Evolutionary conservation across 1,284 basidiomycete species (phyloP).

Genomic region (Trichosporon sp.): DNA sequence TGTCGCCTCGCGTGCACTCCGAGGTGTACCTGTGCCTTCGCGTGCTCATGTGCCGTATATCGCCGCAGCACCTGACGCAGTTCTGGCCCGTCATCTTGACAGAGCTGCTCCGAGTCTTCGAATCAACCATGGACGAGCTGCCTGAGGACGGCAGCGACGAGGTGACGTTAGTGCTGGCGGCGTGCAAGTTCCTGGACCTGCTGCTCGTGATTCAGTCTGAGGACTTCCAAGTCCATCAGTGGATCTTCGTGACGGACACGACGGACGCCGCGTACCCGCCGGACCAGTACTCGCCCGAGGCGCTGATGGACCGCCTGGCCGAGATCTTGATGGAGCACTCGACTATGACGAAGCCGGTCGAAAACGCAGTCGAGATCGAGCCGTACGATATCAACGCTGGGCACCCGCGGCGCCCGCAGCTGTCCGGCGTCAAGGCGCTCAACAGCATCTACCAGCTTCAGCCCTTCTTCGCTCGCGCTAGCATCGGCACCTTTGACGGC

Average conservation of each 20-base stretch:
- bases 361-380: neutral
- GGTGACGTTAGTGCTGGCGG: slow-evolving; percentile 73
- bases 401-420: slow-evolving; percentile 64
- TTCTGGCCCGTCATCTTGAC: slow-evolving; percentile 97
- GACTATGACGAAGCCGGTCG: neutral
- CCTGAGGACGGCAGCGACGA: slow-evolving; percentile 72
- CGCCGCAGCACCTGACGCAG: slow-evolving; percentile 82
- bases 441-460: slow-evolving; percentile 74
- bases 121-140: slow-evolving; percentile 51
- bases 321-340: slow-evolving; percentile 61
- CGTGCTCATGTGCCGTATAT: slow-evolving; percentile 85
- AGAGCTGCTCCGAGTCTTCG: slow-evolving; percentile 68
- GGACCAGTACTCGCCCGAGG: slow-evolving; percentile 74
- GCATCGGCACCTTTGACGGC: slow-evolving; percentile 81
- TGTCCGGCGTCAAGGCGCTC: slow-evolving; percentile 64
- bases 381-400: neutral
- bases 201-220: slow-evolving; percentile 87
- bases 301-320: slow-evolving; percentile 86
- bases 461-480: slow-evolving; percentile 81
- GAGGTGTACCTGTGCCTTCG: slow-evolving; percentile 91
- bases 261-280: slow-evolving; percentile 89
- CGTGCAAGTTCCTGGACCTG: slow-evolving; percentile 90
- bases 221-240: slow-evolving; percentile 98
- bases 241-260: slow-evolving; percentile 98
- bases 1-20: slow-evolving; percentile 80